Conservation (phyloP, 1,139 yeast genomes). For the Meyerozyma guilliermondii region DNA sequence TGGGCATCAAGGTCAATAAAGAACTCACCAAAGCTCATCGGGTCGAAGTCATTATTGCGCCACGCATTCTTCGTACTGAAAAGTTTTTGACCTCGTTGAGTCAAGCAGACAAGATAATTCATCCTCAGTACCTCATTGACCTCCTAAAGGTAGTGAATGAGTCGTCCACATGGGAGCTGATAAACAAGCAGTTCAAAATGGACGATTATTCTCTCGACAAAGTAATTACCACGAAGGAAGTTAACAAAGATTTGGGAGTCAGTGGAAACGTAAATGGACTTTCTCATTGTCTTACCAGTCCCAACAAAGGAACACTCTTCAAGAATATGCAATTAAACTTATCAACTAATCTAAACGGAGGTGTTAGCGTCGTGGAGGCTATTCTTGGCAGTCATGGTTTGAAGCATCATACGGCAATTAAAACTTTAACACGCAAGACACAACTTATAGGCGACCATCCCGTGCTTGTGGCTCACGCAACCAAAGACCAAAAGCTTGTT, state of each 20-base stretch:
- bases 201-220: slow-evolving; percentile 35
- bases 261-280: slow-evolving; percentile 16
- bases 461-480: slow-evolving; percentile 33
- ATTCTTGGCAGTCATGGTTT: slow-evolving; percentile 67
- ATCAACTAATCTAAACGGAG: slow-evolving; percentile 64
- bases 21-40: slow-evolving; percentile 21
- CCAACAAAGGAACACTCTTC: slow-evolving; percentile 37
- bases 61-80: slow-evolving; percentile 75
- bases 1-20: slow-evolving; percentile 40
- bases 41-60: slow-evolving; percentile 61
- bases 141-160: slow-evolving; percentile 25
- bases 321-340: slow-evolving; percentile 48
- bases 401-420: slow-evolving; percentile 29
- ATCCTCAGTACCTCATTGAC: slow-evolving; percentile 43
- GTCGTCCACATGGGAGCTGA: slow-evolving; percentile 15
- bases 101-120: slow-evolving; percentile 34
- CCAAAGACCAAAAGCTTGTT: slow-evolving; percentile 22
- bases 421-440: slow-evolving; percentile 10
- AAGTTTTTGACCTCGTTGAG: slow-evolving; percentile 59
- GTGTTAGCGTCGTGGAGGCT: slow-evolving; percentile 52
- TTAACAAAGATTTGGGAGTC: slow-evolving; percentile 32
- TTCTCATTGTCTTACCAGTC: slow-evolving; percentile 16
- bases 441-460: slow-evolving; percentile 14
- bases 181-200: slow-evolving; percentile 19
- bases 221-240: slow-evolving; percentile 20